Percentiles rank a stretch among this genome's conserved stretches.
Conservation (phyloP, 1,139 yeast species). For the Dujonia santamariae region DNA sequence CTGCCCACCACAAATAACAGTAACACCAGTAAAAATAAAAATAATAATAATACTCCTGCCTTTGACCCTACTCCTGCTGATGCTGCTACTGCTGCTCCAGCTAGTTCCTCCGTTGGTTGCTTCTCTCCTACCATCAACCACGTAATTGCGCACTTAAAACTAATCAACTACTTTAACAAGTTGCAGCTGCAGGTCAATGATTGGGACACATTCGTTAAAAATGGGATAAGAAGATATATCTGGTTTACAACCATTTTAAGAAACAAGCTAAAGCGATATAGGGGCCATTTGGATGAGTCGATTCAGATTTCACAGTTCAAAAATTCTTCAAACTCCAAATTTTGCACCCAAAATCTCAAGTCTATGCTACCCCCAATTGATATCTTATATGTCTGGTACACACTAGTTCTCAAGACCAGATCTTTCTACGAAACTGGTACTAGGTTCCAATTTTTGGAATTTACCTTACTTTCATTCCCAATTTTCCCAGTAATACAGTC, state of each 20-base stretch:
- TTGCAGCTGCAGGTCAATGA: constrained; percentile 1
- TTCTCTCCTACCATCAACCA: constrained; percentile 5
- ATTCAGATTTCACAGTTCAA: constrained; percentile 4
- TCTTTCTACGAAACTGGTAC: constrained; percentile 7
- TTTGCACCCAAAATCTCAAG: constrained; percentile 1
- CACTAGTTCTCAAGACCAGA: constrained; percentile 1
- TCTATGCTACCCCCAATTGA: constrained; percentile 7
- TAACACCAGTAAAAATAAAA: too few relatives aligned
- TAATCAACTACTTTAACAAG: constrained; percentile 3
- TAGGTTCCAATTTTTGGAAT: constrained; percentile 7
- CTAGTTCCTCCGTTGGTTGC: too few relatives aligned
- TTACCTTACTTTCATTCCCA: constrained; percentile 6
- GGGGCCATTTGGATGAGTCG: constrained; percentile 1
- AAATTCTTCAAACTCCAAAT: constrained; percentile 3
- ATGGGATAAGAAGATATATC: constrained; percentile 5
- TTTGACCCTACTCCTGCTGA: too few relatives aligned
- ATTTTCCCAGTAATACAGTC: constrained; percentile 2
- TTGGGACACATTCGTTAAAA: constrained; percentile 4
- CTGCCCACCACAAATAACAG: too few relatives aligned
- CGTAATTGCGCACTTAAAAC: constrained; percentile 7
- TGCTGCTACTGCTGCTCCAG: too few relatives aligned
- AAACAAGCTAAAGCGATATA: constrained; percentile 4
- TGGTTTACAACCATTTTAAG: constrained; percentile 4
- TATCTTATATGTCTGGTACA: constrained; percentile 6
- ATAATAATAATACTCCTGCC: too few relatives aligned